Conservation (phyloP, 805 yeast genomes). For the Alloascoidea africana region DNA sequence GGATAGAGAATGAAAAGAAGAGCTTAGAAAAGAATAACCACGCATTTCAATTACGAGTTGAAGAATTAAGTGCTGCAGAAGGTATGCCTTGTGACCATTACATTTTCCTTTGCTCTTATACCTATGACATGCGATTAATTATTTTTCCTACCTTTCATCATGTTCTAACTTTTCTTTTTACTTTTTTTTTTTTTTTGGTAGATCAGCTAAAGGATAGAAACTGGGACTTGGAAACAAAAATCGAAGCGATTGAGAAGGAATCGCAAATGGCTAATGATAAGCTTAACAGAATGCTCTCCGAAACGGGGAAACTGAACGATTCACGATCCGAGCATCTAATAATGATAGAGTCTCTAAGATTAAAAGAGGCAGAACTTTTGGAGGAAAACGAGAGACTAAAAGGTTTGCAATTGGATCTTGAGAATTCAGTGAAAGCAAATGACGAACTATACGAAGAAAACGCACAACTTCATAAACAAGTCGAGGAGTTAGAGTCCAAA, state of each 20-base stretch:
- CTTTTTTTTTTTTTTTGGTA: constrained; percentile 5
- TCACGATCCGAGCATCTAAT: constrained; percentile 12
- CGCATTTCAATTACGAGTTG: background rate
- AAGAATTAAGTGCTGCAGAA: background rate
- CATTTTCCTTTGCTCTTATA: background rate
- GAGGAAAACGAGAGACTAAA: constrained; percentile 10
- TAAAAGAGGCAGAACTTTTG: constrained; percentile 14
- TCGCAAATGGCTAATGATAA: constrained; percentile 11
- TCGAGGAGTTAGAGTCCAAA: constrained; percentile 9
- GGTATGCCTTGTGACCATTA: background rate
- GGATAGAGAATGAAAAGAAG: background rate
- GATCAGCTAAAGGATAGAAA: constrained; percentile 19
- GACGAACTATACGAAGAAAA: constrained; percentile 13
- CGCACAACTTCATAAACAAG: constrained; percentile 6
- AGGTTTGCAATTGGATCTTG: constrained; percentile 10
- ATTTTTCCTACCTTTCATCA: no score
- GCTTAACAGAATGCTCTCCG: constrained; percentile 11
- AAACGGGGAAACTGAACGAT: constrained; percentile 9
- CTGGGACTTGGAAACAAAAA: constrained; percentile 20
- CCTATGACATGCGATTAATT: background rate
- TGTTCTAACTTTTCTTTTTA: constrained; percentile 4
- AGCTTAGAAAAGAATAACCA: background rate
- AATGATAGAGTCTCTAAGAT: constrained; percentile 14
- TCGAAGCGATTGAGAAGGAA: constrained; percentile 15
- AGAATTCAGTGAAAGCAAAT: constrained; percentile 8